Conservation (phyloP, 208 protist species). For the Leishmania mexicana region DNA sequence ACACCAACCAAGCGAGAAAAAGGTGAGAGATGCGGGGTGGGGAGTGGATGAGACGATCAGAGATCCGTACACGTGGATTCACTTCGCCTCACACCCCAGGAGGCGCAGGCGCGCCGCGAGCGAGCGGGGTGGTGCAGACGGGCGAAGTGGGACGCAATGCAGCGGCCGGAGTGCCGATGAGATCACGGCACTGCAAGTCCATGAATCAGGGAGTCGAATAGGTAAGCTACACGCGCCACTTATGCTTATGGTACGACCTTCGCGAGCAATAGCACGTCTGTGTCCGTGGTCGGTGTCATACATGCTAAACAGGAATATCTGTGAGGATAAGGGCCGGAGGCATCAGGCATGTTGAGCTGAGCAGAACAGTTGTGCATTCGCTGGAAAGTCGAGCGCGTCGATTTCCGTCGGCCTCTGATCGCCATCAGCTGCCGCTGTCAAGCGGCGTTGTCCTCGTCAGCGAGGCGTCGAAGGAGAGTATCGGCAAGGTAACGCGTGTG, state of each 20-base stretch:
- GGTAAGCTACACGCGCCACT: background rate
- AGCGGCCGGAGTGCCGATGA: too few species aligned
- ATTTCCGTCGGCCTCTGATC: background rate
- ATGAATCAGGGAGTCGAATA: background rate
- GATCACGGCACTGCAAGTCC: background rate
- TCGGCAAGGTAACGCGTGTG: conserved; percentile 75
- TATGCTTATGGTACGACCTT: background rate
- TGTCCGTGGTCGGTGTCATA: background rate
- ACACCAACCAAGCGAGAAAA: background rate
- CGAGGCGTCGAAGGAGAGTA: conserved; percentile 63
- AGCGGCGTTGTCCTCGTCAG: background rate
- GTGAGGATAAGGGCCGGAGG: background rate
- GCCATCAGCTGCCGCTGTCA: background rate
- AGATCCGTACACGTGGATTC: background rate
- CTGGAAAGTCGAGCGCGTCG: background rate
- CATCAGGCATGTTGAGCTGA: background rate
- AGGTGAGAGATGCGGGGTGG: background rate
- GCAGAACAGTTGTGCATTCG: background rate
- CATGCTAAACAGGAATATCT: background rate
- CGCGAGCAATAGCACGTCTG: background rate
- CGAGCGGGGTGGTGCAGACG: background rate
- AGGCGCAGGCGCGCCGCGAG: background rate
- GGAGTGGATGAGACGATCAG: background rate
- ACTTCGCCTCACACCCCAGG: background rate
- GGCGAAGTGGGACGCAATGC: background rate